phyloP scores from a whole-genome alignment of 2,329 filamentous ascomycete genomes.

The Fusarium acutatum region DNA sequence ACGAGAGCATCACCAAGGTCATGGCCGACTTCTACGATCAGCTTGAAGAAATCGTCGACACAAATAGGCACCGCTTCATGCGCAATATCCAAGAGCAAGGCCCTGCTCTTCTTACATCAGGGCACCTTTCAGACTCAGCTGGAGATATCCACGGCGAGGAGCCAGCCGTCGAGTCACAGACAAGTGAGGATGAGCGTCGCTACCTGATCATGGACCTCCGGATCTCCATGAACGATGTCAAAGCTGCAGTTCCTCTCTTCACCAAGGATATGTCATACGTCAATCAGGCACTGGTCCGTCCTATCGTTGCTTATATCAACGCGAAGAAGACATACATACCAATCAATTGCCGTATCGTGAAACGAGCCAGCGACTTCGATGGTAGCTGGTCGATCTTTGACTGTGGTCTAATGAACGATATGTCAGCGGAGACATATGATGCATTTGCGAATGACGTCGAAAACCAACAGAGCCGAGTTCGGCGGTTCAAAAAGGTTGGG shows the following conservation, averaged over 20 bases:
- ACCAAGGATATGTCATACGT: conserved; percentile 92
- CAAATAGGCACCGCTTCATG: conserved; percentile 73
- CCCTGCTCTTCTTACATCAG: conserved; percentile 43
- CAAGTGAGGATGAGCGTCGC: conserved; percentile 69
- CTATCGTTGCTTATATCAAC: conserved; percentile 98
- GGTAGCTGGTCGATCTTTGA: conserved; percentile 96
- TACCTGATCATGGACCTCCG: conserved; percentile 94
- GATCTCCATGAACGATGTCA: conserved; percentile 95
- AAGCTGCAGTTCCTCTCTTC: conserved; percentile 91
- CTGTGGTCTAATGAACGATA: conserved; percentile 91
- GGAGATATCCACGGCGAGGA: conserved; percentile 19
- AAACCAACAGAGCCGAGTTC: conserved; percentile 84
- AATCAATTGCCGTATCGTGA: conserved; percentile 93
- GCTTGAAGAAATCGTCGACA: conserved; percentile 89
- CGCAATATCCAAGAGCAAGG: conserved; percentile 54
- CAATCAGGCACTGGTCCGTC: conserved; percentile 92
- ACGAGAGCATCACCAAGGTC: conserved; percentile 90
- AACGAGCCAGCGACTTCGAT: conserved; percentile 87
- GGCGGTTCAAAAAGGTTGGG: conserved; percentile 93
- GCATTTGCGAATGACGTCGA: conserved; percentile 93
- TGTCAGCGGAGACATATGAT: conserved; percentile 92
- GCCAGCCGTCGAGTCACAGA: conserved; percentile 1
- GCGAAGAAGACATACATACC: conserved; percentile 94
- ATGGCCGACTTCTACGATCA: conserved; percentile 98
- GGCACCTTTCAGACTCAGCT: conserved; percentile 46